Base-by-base conservation (phyloP, 2,329 filamentous ascomycete genomes). In the Periglandula ipomoeae region DNA sequence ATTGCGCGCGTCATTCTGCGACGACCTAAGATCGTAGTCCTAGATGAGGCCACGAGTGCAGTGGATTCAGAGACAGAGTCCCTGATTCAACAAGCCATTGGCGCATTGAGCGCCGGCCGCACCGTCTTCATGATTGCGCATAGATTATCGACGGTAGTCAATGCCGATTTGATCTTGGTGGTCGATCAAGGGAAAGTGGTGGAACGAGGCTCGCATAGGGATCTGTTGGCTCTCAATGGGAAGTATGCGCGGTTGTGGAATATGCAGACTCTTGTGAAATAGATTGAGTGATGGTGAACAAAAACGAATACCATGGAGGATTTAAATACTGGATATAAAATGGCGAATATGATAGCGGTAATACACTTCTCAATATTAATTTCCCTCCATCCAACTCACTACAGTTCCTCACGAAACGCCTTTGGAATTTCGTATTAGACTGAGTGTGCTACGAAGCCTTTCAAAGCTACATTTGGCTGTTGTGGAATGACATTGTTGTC, bases 51-150 rank as follows among this genome's bases (percentile, higher is more conserved):
- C 1, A 75, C 73, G 3, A 77, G 73, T 56, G 70, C 68, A 38
- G 64, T 75, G 2, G 71, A 73, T 54, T 68, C 66, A 13, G 59
- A 67, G 22, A 74, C 70, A 0, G 70, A 76, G 53, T 58, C 59
- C 2, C 58, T 61, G 44, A 70, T 81, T 27, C 69, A 78, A 57
- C 50, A 61, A 44, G 69, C 74, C 5, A 57, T 81, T 37, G 64
- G 68, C 3, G 60, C 64, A 37, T 59, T 79, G 22, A 72, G 68
- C 46, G 62, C 63, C 24, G 68, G 65, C 3, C 67, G 76, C 19
- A 81, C 77, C 1, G 77, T 75, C 0, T 72, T 78, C 49, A 61
- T 73, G 0, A 69, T 77, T 53, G 73, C 75, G 22, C 74, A 74
- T 54, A 57, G 70, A 41, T 56, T 69, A 2, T 65, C 61, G 3